phyloP scores from a whole-genome alignment of 768 basidiomycete species.

The Roridomyces roridus region DNA sequence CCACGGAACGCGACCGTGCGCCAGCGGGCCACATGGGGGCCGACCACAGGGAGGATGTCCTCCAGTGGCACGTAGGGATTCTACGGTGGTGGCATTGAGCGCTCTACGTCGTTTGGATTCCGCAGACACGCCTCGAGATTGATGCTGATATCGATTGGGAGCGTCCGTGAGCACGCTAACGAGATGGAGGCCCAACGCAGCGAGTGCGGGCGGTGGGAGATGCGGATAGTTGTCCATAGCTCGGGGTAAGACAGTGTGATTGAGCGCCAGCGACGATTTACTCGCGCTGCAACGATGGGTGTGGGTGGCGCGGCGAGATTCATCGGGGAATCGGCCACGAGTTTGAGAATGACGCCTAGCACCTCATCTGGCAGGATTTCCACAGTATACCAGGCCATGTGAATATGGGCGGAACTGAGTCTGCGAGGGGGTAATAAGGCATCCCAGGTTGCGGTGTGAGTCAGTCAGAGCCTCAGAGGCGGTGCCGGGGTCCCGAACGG shows the following conservation, averaged over 20 bases:
- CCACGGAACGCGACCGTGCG: neutral
- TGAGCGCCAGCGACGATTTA: neutral
- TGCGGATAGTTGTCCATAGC: slow-evolving; percentile 9
- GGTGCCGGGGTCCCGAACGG: too few relatives aligned
- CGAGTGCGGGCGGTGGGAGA: slow-evolving; percentile 1
- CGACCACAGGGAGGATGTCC: neutral
- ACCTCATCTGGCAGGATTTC: slow-evolving; percentile 5
- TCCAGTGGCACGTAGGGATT: too few relatives aligned
- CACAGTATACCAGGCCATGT: too few relatives aligned
- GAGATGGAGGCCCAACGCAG: neutral
- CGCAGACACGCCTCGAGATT: slow-evolving; percentile 5
- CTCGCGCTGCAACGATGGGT: neutral
- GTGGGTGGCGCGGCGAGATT: neutral
- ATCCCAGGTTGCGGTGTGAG: too few relatives aligned
- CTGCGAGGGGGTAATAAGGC: too few relatives aligned
- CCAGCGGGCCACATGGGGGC: slow-evolving; percentile 6
- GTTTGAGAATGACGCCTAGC: neutral
- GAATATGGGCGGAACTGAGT: too few relatives aligned
- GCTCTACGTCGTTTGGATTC: neutral
- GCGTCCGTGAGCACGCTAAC: neutral
- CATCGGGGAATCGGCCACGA: neutral
- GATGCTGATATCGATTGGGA: slow-evolving; percentile 6
- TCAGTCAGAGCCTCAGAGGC: too few relatives aligned
- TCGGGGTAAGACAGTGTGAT: neutral
- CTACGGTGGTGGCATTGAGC: neutral